phyloP scores from a whole-genome alignment of 2,329 filamentous ascomycete genomes.

The Leptographium galeiforme region DNA sequence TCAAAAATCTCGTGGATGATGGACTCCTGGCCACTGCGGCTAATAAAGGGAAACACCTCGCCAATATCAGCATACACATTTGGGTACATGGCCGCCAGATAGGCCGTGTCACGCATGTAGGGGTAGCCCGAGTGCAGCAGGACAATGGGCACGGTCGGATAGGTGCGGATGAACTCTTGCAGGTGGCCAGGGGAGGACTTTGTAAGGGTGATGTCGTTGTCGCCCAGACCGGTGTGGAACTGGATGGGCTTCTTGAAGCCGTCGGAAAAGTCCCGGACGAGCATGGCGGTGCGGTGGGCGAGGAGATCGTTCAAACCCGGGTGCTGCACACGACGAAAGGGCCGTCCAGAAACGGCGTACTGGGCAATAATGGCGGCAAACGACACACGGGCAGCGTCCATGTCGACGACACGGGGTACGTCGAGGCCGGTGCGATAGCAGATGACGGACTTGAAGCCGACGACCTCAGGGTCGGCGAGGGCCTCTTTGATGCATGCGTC shows the following conservation, averaged over 20 bases:
- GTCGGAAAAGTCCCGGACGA: slow-evolving; percentile 34
- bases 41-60: slow-evolving; percentile 68
- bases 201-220: slow-evolving; percentile 60
- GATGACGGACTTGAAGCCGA: slow-evolving; percentile 71
- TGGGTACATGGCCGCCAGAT: slow-evolving; percentile 61
- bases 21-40: slow-evolving; percentile 59
- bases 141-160: slow-evolving; percentile 58
- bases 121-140: slow-evolving; percentile 73
- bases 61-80: slow-evolving; percentile 78
- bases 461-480: slow-evolving; percentile 53
- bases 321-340: slow-evolving; percentile 43
- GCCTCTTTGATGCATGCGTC: slow-evolving; percentile 37
- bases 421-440: slow-evolving; percentile 68
- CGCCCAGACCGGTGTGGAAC: slow-evolving; percentile 72
- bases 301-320: slow-evolving; percentile 56
- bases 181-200: slow-evolving; percentile 63
- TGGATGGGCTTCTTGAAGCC: slow-evolving; percentile 58
- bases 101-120: slow-evolving; percentile 64
- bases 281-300: slow-evolving; percentile 47
- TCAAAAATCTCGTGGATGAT: slow-evolving; percentile 63
- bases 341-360: slow-evolving; percentile 14
- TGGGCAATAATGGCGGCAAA: slow-evolving; percentile 23
- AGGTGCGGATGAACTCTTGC: slow-evolving; percentile 58
- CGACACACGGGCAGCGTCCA: slow-evolving; percentile 25
- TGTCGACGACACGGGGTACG: slow-evolving; percentile 32